Evolutionary conservation across 78 protist species (phyloP), one percentile per base, ranked within the genome.

Genomic region (Chrysochromulina tobinii): DNA sequence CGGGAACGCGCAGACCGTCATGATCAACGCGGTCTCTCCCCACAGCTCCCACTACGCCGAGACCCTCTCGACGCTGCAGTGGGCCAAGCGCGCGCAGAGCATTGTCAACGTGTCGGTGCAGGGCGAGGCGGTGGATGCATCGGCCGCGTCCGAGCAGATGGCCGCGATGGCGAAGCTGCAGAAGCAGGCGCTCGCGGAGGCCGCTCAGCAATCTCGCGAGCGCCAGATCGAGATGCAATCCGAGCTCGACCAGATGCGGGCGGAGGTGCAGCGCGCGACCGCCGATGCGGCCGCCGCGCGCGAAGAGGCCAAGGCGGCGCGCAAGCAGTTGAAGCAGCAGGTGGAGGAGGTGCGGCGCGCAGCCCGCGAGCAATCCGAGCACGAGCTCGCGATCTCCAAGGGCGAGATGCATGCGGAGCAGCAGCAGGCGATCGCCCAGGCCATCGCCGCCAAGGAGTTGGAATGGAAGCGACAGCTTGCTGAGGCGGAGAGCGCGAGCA

Each of bases 31-130:
- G 85, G 85, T 95, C 20, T 64, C 93, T 0, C 95, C 95, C 17
- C 95, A 91, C n/a, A 94, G 90, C 23, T 61, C 84, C 48, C 93
- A 90, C n/a, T 5, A 87, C 38, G 15, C 8, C 50, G 96, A 95
- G 91, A 20, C 92, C 14, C 61, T 89, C 64, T 58, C 87, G 50
- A 93, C 95, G 48, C 89, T 95, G n/a, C 89, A 93, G 89, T 95
- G 79, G 55, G 96, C 96, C 23, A 93, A 90, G 48, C 81, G 94
- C 55, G 96, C 96, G 15, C 89, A 92, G 88, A 85, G 89, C 68
- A 90, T 95, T 21, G 21, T 68, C 53, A 95, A 96, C 94, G 79
- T 59, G 64, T 59, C 64, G 77, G 77, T 68, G 27, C 77, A 68
- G 27, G 27, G 27, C 27, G 7, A 11, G 51, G 17, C 21, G 77